Evolutionary conservation across 768 basidiomycete genomes (phyloP), one percentile per base, ranked within the genome.

Genomic region (Goffeauzyma gilvescens): DNA sequence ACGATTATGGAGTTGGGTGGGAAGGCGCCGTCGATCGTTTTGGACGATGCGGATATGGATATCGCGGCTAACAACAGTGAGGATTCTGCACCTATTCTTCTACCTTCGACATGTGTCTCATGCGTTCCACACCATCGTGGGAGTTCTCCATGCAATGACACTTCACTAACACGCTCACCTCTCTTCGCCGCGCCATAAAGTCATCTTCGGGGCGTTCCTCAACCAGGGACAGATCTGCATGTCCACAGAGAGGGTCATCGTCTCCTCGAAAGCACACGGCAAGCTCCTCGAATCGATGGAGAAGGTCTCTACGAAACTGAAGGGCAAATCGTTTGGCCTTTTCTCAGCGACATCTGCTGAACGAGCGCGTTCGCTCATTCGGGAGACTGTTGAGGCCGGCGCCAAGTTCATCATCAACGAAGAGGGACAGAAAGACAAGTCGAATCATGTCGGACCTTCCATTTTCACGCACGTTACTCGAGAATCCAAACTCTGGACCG

Each of bases 21-120:
- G 6, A 67, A 67, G 51, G 60, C 64, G 0, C 55, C 64, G 1
- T 59, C 63, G 3, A 57, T 66, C 32, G 63, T 68, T 6, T 48
- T 65, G 8, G 57, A 58, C 7, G 71, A 74, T 41, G 75, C 75
- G 1, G 66, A 76, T 51, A 49, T 76, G 20, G 53, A 64, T 8
- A 63, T 71, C 31, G 75, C 75, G 0, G 72, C 76, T 0, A 69
- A 70, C 47, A 56, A 61, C 37, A 36, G 60, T 58, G 20, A 31
- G 55, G 50, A 13, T n/a, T 5, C 17, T n/a, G n/a, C n/a, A n/a
- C n/a, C n/a, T n/a, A n/a, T n/a, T n/a, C n/a, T n/a, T n/a, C n/a
- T n/a, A n/a, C n/a, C n/a, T n/a, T n/a, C n/a, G n/a, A n/a, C n/a
- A n/a, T n/a, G n/a, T n/a, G n/a, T n/a, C n/a, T n/a, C n/a, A n/a